Base-by-base conservation (phyloP, 352 stramenopile species). In the Phytopythium chamaehyphon region DNA sequence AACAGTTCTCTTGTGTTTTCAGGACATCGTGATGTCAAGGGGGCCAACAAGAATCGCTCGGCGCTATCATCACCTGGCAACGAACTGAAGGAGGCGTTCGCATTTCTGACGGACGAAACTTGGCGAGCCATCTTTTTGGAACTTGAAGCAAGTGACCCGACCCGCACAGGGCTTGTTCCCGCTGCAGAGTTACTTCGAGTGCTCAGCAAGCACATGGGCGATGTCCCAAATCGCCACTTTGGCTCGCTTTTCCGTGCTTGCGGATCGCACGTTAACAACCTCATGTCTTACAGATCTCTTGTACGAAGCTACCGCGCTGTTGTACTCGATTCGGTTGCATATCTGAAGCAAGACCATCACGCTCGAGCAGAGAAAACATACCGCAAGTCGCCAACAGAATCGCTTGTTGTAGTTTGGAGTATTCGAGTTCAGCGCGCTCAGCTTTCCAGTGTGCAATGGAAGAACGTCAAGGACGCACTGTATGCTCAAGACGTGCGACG, bases 71-170 rank as follows among this genome's bases (percentile, higher is more conserved):
- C 74, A 10, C 76, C 76, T 2, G 76, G 74, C 3, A 88, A 84
- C 7, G 76, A 84, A 36, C 65, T 90, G 10, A 90, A 90, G 52
- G 76, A 90, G 33, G 74, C 76, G 2, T 82, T 90, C 46, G 88
- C 80, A 18, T 58, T 62, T 0, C 51, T 90, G 21, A 48, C 64
- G 0, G 80, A 90, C 51, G 71, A 68, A 6, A 62, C 57, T 19
- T 90, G 80, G 80, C 62, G 79, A 35, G 66, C 76, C 1, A 77
- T 88, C 51, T 83, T 83, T 44, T 66, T 90, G 2, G 80, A 88
- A 26, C 59, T 87, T 15, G 68, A 84, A 24, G 62, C 73, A 35
- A 85, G 75, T 50, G 76, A 90, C 51, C 55, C 62, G 11, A 62
- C 66, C 24, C 82, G 86, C 38, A 78, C 74, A 0, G 80, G 80